Conservation (phyloP, 1,139 yeast genomes). For the Yamadazyma sp. region DNA sequence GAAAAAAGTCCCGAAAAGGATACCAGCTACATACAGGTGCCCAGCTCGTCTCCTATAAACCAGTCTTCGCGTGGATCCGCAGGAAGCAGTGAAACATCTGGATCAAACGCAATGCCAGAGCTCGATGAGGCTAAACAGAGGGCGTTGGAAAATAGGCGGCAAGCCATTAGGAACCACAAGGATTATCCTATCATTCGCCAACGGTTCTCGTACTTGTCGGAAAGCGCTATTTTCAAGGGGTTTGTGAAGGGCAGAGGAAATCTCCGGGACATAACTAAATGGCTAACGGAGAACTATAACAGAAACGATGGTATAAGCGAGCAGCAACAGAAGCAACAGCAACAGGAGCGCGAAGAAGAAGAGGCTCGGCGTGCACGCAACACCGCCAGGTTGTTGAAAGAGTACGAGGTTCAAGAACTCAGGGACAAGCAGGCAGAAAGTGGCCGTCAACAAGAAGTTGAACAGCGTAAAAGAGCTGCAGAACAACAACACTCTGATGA, state of each 20-base stretch:
- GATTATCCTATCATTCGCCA: constrained; percentile 52
- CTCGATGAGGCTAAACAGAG: constrained; percentile 26
- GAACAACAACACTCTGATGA: constrained; percentile 3
- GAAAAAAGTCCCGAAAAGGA: constrained; percentile 21
- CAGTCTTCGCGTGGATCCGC: constrained; percentile 22
- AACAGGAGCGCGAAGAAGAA: constrained; percentile 16
- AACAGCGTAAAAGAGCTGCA: constrained; percentile 7
- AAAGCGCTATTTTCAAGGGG: constrained; percentile 58
- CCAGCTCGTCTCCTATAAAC: constrained; percentile 37
- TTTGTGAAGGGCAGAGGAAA: constrained; percentile 61
- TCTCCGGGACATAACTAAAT: constrained; percentile 52
- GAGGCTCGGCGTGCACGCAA: constrained; percentile 15
- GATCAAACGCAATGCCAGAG: not conserved
- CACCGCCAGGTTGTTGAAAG: constrained; percentile 14
- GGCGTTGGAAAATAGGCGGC: constrained; percentile 36
- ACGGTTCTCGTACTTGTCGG: constrained; percentile 46
- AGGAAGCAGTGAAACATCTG: not conserved
- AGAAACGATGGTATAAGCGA: constrained; percentile 29
- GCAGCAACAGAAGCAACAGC: constrained; percentile 22
- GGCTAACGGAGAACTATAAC: constrained; percentile 42
- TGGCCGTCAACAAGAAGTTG: constrained; percentile 7
- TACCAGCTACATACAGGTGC: constrained; percentile 31
- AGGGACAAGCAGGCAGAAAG: constrained; percentile 9
- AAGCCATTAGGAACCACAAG: constrained; percentile 41
- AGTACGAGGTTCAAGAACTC: constrained; percentile 13